phyloP scores from a whole-genome alignment of 208 protist species.

The Trypanosoma lewisi region DNA sequence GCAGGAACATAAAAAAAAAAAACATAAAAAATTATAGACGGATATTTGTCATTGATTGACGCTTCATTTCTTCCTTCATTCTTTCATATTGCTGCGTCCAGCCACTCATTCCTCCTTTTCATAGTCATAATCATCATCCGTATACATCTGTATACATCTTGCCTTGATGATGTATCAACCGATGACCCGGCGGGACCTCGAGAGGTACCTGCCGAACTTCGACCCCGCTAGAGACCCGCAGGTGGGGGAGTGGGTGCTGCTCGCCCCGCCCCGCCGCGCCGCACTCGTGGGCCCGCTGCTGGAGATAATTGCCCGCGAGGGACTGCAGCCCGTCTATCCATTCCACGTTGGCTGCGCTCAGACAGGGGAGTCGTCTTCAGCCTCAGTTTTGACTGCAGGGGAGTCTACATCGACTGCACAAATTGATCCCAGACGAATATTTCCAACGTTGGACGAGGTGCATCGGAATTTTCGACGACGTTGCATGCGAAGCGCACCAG shows the following conservation, averaged over 20 bases:
- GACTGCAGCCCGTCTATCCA: constrained; percentile 22
- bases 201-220: constrained; percentile 70
- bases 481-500: background rate
- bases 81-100: background rate
- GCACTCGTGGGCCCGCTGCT: constrained; percentile 63
- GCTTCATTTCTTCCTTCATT: constrained; percentile 20
- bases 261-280: constrained; percentile 44
- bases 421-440: constrained; percentile 12
- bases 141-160: too few relatives aligned
- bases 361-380: background rate
- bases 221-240: constrained; percentile 54
- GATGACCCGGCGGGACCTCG: constrained; percentile 43
- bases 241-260: constrained; percentile 82
- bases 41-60: constrained; percentile 17
- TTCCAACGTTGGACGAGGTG: constrained; percentile 21
- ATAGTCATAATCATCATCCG: too few relatives aligned
- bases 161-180: constrained; percentile 16
- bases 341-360: background rate
- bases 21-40: background rate
- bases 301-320: constrained; percentile 27
- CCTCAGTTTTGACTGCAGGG: background rate
- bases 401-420: background rate
- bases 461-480: constrained; percentile 14
- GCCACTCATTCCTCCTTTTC: too few relatives aligned
- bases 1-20: too few relatives aligned